phyloP scores from a whole-genome alignment of 169 alveolate species.

The Cryptosporidium ubiquitum region DNA sequence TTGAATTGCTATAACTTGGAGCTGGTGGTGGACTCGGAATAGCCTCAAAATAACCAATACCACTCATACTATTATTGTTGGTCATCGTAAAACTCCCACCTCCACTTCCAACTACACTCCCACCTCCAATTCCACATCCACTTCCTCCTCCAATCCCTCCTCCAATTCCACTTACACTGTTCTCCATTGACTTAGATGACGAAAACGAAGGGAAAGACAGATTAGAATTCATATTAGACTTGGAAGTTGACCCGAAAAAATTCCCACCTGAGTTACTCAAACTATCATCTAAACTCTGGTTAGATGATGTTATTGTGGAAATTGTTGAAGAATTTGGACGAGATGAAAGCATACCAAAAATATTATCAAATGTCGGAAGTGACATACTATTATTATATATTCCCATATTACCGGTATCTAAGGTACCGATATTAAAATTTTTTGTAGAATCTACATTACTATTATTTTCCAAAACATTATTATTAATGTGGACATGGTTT shows the following conservation, averaged over 20 bases:
- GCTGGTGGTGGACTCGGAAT: background rate
- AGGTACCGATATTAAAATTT: background rate
- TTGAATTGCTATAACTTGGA: background rate
- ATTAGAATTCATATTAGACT: slow-evolving; percentile 12
- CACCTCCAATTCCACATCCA: no score
- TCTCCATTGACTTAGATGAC: background rate
- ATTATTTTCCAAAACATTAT: background rate
- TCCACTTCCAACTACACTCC: no score
- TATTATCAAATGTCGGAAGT: background rate
- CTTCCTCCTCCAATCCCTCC: background rate
- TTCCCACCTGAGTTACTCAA: slow-evolving; percentile 6
- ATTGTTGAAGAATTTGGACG: slow-evolving; percentile 55
- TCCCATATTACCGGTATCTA: background rate
- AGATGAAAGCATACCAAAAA: background rate
- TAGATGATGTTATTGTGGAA: slow-evolving; percentile 20
- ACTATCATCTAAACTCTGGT: slow-evolving; percentile 27
- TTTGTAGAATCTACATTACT: background rate
- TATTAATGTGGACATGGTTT: background rate
- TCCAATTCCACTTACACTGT: background rate
- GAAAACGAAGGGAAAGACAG: background rate
- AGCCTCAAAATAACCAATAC: background rate
- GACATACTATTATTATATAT: background rate
- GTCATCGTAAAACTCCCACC: no score
- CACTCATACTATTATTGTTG: background rate
- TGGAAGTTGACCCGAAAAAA: background rate